Evolutionary conservation across 2,329 filamentous ascomycete genomes (phyloP).

Genomic region (Claviceps maximensis): DNA sequence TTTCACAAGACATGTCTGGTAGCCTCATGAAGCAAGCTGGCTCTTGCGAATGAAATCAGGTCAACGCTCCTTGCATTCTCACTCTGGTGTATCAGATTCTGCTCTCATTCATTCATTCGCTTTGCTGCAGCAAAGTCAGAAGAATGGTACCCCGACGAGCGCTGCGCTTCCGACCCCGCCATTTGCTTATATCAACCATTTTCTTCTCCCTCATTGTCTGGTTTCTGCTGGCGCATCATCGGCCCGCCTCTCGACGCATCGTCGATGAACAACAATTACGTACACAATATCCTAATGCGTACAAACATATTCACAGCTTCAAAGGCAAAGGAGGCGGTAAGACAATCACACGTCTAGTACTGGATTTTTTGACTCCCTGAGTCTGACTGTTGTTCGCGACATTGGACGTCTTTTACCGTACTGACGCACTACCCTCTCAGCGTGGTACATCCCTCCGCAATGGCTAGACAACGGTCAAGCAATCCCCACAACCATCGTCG

Average conservation of each 20-base stretch:
- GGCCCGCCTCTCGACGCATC: background rate
- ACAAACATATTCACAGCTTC: background rate
- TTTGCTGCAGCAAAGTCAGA: background rate
- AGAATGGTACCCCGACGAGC: background rate
- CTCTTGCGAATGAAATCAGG: background rate
- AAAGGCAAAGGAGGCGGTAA: background rate
- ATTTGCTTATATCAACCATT: background rate
- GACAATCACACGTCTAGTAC: background rate
- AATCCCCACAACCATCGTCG: background rate
- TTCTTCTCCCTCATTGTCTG: background rate
- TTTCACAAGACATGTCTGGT: background rate
- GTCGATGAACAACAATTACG: background rate
- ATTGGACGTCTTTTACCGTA: background rate
- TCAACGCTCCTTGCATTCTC: background rate
- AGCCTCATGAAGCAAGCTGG: background rate
- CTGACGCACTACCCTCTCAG: background rate
- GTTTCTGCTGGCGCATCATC: background rate
- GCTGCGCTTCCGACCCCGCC: background rate
- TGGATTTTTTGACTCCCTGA: background rate
- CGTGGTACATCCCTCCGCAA: conserved; percentile 2
- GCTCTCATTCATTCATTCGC: background rate
- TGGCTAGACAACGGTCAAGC: background rate
- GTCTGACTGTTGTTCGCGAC: background rate
- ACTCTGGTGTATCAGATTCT: background rate
- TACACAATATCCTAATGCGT: background rate